Evolutionary conservation across 805 yeast species (phyloP).

Genomic region (Candida wancherniae): DNA sequence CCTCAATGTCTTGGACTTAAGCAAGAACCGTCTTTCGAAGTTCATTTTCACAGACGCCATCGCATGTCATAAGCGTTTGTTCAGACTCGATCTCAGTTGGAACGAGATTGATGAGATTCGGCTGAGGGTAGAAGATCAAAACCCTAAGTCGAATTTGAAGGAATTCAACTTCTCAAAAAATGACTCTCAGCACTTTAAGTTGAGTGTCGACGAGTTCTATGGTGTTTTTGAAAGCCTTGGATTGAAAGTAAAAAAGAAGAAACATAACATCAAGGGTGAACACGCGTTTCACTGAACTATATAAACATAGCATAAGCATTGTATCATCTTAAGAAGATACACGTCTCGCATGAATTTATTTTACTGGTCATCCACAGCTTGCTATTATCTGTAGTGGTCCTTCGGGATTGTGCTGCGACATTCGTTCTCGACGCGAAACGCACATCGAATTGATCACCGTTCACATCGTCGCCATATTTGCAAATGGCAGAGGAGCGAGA

Average conservation of each 20-base stretch:
- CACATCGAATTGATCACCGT: no score
- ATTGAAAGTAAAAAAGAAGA: constrained; percentile 15
- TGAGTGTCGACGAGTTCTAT: constrained; percentile 21
- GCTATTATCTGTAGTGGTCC: no score
- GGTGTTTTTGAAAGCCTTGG: constrained; percentile 20
- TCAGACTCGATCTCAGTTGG: constrained; percentile 11
- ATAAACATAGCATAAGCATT: no score
- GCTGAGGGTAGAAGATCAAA: background rate
- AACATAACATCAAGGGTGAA: constrained; percentile 25
- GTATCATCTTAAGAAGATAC: no score
- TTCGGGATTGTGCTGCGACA: no score
- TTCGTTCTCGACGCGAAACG: no score
- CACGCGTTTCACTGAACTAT: constrained; percentile 19
- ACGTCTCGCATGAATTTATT: no score
- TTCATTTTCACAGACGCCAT: constrained; percentile 12
- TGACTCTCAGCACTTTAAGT: constrained; percentile 8
- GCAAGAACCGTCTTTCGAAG: constrained; percentile 17
- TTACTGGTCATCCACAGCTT: no score
- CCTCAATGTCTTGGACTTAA: constrained; percentile 12
- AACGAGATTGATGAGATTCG: constrained; percentile 9
- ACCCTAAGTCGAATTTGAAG: constrained; percentile 12
- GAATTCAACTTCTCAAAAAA: constrained; percentile 20
- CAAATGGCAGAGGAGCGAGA: constrained; percentile 4
- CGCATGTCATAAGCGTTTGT: constrained; percentile 10
- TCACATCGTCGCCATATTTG: no score